These are phyloP conservation scores for Paraconiothyrium brasiliense DNA, from an alignment of 2,329 filamentous ascomycete genomes.

Conservation along the genomic window DNA sequence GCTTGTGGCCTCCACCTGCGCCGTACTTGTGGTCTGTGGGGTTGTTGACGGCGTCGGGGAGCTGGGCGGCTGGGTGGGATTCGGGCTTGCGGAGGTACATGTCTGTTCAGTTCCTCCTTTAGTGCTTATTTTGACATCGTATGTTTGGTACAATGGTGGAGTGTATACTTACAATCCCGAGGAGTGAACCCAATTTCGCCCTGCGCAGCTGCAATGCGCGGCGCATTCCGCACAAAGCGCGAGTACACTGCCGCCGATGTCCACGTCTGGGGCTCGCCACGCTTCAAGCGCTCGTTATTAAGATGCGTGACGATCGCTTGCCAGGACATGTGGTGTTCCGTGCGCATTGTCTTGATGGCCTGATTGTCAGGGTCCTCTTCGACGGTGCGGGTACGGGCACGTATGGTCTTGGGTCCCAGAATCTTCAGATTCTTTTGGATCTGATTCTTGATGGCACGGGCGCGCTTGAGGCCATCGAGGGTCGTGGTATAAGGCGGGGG, in stretches of 20 bases:
- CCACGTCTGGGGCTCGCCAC: constrained; percentile 27
- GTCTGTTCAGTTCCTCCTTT: constrained; percentile 9
- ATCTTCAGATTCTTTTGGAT: constrained; percentile 25
- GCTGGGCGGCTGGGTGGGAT: constrained; percentile 15
- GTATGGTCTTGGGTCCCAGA: constrained; percentile 18
- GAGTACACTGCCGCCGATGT: constrained; percentile 48
- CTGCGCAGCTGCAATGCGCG: constrained; percentile 31
- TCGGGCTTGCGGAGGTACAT: constrained; percentile 40
- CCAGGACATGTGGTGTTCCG: constrained; percentile 37
- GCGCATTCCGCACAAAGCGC: constrained; percentile 46
- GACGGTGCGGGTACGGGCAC: neutral
- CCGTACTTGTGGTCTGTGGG: constrained; percentile 23
- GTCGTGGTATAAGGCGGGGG: neutral
- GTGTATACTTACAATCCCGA: constrained; percentile 33
- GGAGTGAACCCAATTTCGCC: constrained; percentile 45
- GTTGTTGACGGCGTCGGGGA: neutral
- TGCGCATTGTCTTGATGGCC: constrained; percentile 44
- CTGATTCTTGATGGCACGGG: constrained; percentile 29
- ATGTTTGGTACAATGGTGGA: neutral
- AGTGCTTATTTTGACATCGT: neutral
- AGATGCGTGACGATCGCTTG: constrained; percentile 37
- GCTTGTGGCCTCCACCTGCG: constrained; percentile 24
- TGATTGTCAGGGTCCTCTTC: constrained; percentile 44
- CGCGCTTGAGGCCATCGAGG: constrained; percentile 28
- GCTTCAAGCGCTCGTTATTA: constrained; percentile 33